A percentile compares a stretch with the other conserved stretches of the same genome.
Evolutionary conservation across 2,329 filamentous ascomycete species (phyloP).

Genomic region (Conoideocrella luteorostrata): DNA sequence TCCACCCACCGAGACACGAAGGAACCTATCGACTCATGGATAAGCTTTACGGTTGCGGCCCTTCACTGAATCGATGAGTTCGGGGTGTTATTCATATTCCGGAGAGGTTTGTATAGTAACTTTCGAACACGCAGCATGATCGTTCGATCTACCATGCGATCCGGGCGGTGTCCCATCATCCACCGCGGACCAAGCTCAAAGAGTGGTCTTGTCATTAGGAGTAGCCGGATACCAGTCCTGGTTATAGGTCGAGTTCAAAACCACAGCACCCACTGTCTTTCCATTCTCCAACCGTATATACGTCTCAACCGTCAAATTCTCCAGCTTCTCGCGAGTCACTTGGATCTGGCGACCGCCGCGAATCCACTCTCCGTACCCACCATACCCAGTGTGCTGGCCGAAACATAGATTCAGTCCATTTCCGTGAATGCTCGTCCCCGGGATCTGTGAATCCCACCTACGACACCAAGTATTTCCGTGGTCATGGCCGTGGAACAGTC

Average conservation of each 20-base stretch:
- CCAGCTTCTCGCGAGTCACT: constrained; percentile 35
- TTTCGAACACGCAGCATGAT: too few species aligned
- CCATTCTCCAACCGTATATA: constrained; percentile 54
- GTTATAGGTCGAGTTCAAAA: constrained; percentile 51
- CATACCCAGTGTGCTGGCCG: constrained; percentile 62
- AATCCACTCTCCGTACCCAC: constrained; percentile 60
- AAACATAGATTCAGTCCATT: constrained; percentile 46
- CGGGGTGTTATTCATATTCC: too few species aligned
- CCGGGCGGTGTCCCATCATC: too few species aligned
- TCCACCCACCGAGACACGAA: too few species aligned
- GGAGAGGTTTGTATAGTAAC: too few species aligned
- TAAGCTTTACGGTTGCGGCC: too few species aligned
- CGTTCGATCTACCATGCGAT: too few species aligned
- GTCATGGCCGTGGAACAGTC: constrained; percentile 59
- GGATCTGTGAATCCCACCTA: constrained; percentile 35
- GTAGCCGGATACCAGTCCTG: constrained; percentile 41
- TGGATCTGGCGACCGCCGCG: constrained; percentile 53
- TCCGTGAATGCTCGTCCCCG: constrained; percentile 26
- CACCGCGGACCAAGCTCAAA: too few species aligned
- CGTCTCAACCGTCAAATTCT: constrained; percentile 40
- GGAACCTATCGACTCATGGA: too few species aligned
- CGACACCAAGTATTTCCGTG: constrained; percentile 57
- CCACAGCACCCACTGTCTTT: constrained; percentile 38
- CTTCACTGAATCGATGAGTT: too few species aligned
- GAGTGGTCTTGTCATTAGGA: constrained; percentile 22